Evolutionary conservation across 2,329 filamentous ascomycete genomes (phyloP).

Genomic region (Aspergillus puulaauensis): DNA sequence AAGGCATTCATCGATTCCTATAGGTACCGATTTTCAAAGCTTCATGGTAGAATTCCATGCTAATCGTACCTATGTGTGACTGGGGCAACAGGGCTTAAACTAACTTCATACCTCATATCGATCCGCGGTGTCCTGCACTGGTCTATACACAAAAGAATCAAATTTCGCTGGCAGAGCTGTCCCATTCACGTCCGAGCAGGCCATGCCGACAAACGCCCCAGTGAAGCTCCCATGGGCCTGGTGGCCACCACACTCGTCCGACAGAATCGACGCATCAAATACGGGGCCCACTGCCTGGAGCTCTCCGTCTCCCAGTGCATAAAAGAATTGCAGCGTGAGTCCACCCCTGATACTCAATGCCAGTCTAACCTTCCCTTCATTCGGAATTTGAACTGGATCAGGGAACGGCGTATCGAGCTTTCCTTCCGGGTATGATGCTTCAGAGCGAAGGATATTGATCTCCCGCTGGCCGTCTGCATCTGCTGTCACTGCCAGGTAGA

Average conservation of each 20-base stretch:
- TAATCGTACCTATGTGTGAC: no score
- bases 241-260: slow-evolving; percentile 11
- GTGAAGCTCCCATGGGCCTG: slow-evolving; percentile 11
- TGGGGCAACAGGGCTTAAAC: no score
- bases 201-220: slow-evolving; percentile 12
- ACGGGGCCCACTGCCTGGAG: slow-evolving; percentile 3
- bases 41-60: no score
- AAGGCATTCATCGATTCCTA: no score
- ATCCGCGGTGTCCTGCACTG: slow-evolving; percentile 2
- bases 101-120: slow-evolving; percentile 24
- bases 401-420: background rate
- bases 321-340: slow-evolving; percentile 10
- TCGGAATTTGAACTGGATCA: background rate
- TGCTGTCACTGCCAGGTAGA: slow-evolving; percentile 8
- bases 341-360: slow-evolving; percentile 6
- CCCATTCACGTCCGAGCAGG: slow-evolving; percentile 13
- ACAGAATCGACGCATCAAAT: slow-evolving; percentile 11
- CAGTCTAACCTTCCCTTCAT: slow-evolving; percentile 3
- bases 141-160: slow-evolving; percentile 7
- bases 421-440: slow-evolving; percentile 8
- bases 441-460: slow-evolving; percentile 7
- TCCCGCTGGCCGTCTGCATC: slow-evolving; percentile 8
- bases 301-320: slow-evolving; percentile 4
- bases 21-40: no score
- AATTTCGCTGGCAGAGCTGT: slow-evolving; percentile 4